These are phyloP conservation scores for Ascochyta clinopodiicola DNA, from an alignment of 2,329 filamentous ascomycete species.

Conservation along the genomic window DNA sequence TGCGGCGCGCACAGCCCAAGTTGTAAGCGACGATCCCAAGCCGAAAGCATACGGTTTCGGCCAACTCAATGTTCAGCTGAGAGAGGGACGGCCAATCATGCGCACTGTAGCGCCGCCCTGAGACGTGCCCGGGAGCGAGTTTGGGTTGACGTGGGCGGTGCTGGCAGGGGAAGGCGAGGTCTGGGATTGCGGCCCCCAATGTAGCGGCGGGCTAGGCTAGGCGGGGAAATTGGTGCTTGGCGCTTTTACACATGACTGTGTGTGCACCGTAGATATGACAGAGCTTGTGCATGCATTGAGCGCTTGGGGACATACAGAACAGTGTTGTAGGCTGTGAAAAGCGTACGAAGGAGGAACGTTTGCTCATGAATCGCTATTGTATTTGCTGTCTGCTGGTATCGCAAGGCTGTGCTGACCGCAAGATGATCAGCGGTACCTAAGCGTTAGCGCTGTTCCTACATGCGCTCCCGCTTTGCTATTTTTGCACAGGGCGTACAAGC, in stretches of 20 bases:
- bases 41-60: not conserved
- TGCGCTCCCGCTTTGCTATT: constrained; percentile 26
- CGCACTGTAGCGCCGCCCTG: not conserved
- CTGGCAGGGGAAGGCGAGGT: constrained; percentile 38
- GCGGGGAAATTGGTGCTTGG: constrained; percentile 6
- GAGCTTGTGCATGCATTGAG: not conserved
- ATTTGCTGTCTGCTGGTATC: not conserved
- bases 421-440: constrained; percentile 18
- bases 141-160: constrained; percentile 1
- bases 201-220: constrained; percentile 2
- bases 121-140: not conserved
- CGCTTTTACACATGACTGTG: not conserved
- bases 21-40: constrained; percentile 19
- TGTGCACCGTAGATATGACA: not conserved
- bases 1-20: constrained; percentile 28
- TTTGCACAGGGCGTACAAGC: constrained; percentile 25
- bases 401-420: constrained; percentile 25
- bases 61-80: constrained; percentile 1
- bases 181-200: constrained; percentile 10
- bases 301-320: not conserved
- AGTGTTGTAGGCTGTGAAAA: not conserved
- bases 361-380: not conserved
- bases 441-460: constrained; percentile 18
- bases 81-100: not conserved
- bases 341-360: too few relatives aligned